These are phyloP conservation scores for Talaromyces liani DNA, from an alignment of 495 filamentous ascomycete genomes.

Conservation along the genomic window DNA sequence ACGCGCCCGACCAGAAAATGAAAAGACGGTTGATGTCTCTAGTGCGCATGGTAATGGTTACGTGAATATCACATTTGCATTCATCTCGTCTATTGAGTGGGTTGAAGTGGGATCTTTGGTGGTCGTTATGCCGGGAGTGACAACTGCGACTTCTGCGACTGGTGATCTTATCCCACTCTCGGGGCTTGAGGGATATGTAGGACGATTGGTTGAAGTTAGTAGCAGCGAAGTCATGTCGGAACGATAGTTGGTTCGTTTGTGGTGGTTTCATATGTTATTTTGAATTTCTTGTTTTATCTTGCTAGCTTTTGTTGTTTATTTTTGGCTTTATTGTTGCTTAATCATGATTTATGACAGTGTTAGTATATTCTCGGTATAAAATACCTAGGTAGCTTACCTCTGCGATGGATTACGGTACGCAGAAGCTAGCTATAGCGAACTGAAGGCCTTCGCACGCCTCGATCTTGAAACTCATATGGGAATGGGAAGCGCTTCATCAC, in stretches of 20 bases:
- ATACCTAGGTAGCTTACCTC: neutral
- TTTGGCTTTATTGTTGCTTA: neutral
- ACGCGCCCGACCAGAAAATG: constrained; percentile 2
- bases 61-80: constrained; percentile 64
- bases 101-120: constrained; percentile 73
- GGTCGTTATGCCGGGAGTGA: constrained; percentile 63
- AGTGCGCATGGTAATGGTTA: constrained; percentile 20
- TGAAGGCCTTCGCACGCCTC: neutral
- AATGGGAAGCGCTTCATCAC: too few species aligned
- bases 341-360: too few species aligned
- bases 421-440: neutral
- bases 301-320: neutral
- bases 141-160: constrained; percentile 25
- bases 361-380: neutral
- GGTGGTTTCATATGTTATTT: neutral
- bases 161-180: constrained; percentile 22
- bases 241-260: neutral
- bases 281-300: neutral
- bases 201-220: constrained; percentile 32
- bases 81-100: constrained; percentile 75
- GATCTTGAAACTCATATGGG: neutral
- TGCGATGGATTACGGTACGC: neutral
- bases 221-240: constrained; percentile 15
- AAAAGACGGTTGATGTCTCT: constrained; percentile 7
- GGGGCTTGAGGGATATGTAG: constrained; percentile 44